A percentile compares a stretch with the other conserved stretches of the same genome.
These are phyloP conservation scores for Candida nanaspora DNA, from an alignment of 805 yeast species.

Conservation along the genomic window DNA sequence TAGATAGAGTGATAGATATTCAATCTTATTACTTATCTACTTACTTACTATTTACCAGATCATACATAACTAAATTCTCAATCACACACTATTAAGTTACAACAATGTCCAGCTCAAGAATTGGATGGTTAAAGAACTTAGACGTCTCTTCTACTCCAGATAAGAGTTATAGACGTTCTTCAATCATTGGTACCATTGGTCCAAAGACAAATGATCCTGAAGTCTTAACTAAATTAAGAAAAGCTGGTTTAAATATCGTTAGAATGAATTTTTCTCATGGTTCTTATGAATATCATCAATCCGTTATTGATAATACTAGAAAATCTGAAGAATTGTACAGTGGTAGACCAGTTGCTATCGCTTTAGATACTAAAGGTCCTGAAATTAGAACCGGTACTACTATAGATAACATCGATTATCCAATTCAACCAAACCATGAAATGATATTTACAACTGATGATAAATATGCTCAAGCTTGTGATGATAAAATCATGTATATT, in stretches of 20 bases:
- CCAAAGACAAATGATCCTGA: conserved; percentile 94
- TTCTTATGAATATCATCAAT: conserved; percentile 94
- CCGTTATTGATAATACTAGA: conserved; percentile 93
- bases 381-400: conserved; percentile 99
- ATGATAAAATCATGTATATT: conserved; percentile 76
- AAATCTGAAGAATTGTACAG: conserved; percentile 83
- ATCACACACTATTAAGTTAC: too few species aligned
- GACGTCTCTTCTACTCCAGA: conserved; percentile 71
- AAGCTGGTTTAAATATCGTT: conserved; percentile 96
- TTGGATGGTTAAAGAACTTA: conserved; percentile 80
- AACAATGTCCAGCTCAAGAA: conserved; percentile 27
- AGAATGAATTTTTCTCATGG: conserved; percentile 99
- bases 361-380: conserved; percentile 98
- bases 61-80: neutral
- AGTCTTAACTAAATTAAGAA: conserved; percentile 76
- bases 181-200: conserved; percentile 98
- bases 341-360: conserved; percentile 97
- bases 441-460: conserved; percentile 93
- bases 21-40: neutral
- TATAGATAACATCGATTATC: conserved; percentile 66
- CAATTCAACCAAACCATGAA: conserved; percentile 79
- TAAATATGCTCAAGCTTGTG: conserved; percentile 59
- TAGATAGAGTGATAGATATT: too few species aligned
- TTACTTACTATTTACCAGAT: neutral
- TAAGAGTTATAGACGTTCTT: conserved; percentile 80